Evolutionary conservation across 2,329 filamentous ascomycete species (phyloP).

Genomic region (Sphaerostilbella broomeana): DNA sequence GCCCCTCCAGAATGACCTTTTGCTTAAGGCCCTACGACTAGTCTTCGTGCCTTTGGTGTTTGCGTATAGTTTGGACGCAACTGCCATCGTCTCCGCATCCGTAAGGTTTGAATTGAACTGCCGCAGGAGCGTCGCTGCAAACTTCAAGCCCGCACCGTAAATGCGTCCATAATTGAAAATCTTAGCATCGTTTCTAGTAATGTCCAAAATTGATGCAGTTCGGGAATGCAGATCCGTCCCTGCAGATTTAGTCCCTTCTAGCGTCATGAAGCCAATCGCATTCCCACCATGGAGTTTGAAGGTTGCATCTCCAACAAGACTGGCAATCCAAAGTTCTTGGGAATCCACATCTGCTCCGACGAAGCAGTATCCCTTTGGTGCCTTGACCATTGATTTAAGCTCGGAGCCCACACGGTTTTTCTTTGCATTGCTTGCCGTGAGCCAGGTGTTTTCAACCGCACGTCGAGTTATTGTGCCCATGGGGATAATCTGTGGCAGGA

Average conservation of each 20-base stretch:
- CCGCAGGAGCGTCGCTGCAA: constrained; percentile 79
- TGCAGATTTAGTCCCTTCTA: constrained; percentile 90
- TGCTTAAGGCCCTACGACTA: constrained; percentile 61
- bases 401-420: constrained; percentile 93
- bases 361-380: constrained; percentile 84
- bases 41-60: constrained; percentile 89
- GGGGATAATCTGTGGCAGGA: constrained; percentile 89
- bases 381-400: constrained; percentile 92
- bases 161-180: constrained; percentile 99
- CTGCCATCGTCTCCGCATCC: constrained; percentile 68
- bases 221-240: constrained; percentile 93
- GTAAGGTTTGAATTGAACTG: constrained; percentile 87
- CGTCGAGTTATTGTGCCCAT: constrained; percentile 96
- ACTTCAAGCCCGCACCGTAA: constrained; percentile 94
- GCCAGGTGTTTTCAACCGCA: constrained; percentile 96
- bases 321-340: constrained; percentile 96
- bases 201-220: constrained; percentile 85
- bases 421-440: constrained; percentile 96
- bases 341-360: constrained; percentile 97
- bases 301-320: constrained; percentile 85
- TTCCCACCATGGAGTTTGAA: constrained; percentile 95
- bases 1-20: constrained; percentile 84
- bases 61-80: constrained; percentile 74
- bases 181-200: constrained; percentile 91
- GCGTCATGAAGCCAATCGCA: constrained; percentile 97